These are phyloP conservation scores for Chrysanthemum makinoi DNA, from an alignment of 129 eudicot genomes.

Conservation along the genomic window DNA sequence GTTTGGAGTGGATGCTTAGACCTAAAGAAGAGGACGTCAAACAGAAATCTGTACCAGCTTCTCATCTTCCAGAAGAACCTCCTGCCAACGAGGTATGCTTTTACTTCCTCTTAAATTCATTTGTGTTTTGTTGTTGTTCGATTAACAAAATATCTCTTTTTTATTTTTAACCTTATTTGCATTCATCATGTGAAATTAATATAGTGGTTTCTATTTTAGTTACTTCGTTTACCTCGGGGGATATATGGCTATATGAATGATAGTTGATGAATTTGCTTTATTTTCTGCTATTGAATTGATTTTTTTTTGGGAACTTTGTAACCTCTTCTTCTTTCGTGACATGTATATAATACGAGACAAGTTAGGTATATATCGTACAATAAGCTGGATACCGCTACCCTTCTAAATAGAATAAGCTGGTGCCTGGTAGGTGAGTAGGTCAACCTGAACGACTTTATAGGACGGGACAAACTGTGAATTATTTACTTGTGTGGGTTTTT, in stretches of 20 bases:
- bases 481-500: too few relatives aligned
- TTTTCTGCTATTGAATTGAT: neutral
- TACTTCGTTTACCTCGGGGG: neutral
- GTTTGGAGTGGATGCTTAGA: constrained; percentile 90
- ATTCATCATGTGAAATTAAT: too few relatives aligned
- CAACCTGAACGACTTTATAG: too few relatives aligned
- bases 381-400: too few relatives aligned
- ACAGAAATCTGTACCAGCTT: constrained; percentile 25
- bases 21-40: constrained; percentile 57
- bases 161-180: neutral
- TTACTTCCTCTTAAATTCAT: neutral
- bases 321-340: neutral
- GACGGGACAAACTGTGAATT: too few relatives aligned
- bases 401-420: too few relatives aligned
- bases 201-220: neutral
- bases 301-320: neutral
- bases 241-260: neutral
- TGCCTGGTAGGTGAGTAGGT: too few relatives aligned
- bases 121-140: neutral
- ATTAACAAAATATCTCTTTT: neutral
- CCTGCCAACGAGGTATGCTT: constrained; percentile 62
- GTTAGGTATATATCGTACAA: neutral
- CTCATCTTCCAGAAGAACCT: constrained; percentile 46
- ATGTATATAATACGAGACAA: neutral
- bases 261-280: neutral